phyloP scores from a whole-genome alignment of 2,329 filamentous ascomycete genomes.

The Neofusicoccum parvum region DNA sequence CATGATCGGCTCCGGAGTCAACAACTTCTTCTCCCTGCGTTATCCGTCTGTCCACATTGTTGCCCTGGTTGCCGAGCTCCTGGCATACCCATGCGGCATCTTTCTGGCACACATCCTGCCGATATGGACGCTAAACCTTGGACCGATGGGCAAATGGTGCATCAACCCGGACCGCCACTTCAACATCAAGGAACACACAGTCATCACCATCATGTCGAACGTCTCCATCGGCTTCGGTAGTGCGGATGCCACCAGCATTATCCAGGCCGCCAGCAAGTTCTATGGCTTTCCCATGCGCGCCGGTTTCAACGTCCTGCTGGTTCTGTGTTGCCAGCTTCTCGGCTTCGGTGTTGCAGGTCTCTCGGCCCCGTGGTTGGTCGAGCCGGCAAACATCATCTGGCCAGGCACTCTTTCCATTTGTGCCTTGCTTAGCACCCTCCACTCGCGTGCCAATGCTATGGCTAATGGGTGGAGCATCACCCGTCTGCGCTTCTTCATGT shows the following conservation, averaged over 20 bases:
- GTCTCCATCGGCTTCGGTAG: conserved; percentile 47
- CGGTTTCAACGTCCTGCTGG: conserved; percentile 29
- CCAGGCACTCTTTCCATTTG: conserved; percentile 29
- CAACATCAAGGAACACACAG: conserved; percentile 64
- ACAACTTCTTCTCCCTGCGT: conserved; percentile 35
- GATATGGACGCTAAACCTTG: conserved; percentile 44
- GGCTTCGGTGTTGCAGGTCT: conserved; percentile 32
- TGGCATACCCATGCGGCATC: conserved; percentile 21
- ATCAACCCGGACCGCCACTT: conserved; percentile 58
- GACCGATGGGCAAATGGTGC: conserved; percentile 55
- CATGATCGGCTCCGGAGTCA: conserved; percentile 31
- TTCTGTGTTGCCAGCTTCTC: conserved; percentile 18
- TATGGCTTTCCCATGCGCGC: conserved; percentile 52
- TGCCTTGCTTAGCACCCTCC: conserved; percentile 30
- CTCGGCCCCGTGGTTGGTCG: conserved; percentile 27
- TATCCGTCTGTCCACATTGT: conserved; percentile 34
- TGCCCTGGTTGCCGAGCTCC: conserved; percentile 33
- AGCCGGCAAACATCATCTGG: conserved; percentile 33
- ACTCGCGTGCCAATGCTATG: conserved; percentile 27
- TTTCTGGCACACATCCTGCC: conserved; percentile 42
- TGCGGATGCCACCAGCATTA: conserved; percentile 74
- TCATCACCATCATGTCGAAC: conserved; percentile 67
- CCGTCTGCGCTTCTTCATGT: conserved; percentile 30
- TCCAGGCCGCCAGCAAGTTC: conserved; percentile 71
- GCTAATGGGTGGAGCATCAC: conserved; percentile 31